phyloP scores from a whole-genome alignment of 2,329 filamentous ascomycete species.

The Septoria petroselini region DNA sequence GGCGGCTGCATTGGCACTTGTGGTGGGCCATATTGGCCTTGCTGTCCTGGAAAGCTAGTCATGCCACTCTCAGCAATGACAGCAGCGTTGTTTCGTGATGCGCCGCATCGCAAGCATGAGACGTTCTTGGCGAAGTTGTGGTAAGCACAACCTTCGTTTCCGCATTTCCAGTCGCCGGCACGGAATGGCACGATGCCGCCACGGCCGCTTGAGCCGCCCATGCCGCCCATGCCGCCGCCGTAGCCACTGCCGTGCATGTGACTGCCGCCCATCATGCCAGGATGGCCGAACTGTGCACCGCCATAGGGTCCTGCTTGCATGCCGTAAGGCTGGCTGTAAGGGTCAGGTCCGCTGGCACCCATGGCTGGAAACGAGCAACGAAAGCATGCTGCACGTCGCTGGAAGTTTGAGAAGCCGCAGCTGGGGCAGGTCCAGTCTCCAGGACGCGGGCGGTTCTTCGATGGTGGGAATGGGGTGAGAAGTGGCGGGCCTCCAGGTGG shows the following conservation, averaged over 20 bases:
- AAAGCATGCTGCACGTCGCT: slow-evolving; percentile 97
- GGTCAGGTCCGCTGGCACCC: slow-evolving; percentile 65
- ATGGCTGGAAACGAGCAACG: slow-evolving; percentile 98
- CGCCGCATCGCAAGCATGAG: slow-evolving; percentile 92
- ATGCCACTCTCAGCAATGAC: slow-evolving; percentile 88
- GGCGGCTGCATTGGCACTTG: slow-evolving; percentile 69
- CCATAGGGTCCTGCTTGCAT: slow-evolving; percentile 42
- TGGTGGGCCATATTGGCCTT: slow-evolving; percentile 63
- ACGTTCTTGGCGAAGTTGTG: slow-evolving; percentile 99
- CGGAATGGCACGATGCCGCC: slow-evolving; percentile 85
- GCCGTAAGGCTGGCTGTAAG: slow-evolving; percentile 47
- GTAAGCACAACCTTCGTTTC: slow-evolving; percentile 93
- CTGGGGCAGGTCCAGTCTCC: slow-evolving; percentile 99
- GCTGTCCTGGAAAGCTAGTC: slow-evolving; percentile 40
- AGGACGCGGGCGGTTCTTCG: slow-evolving; percentile 94
- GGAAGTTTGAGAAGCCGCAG: slow-evolving; percentile 98
- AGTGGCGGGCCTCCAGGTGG: slow-evolving; percentile 52
- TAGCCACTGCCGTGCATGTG: slow-evolving; percentile 60
- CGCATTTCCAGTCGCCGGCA: slow-evolving; percentile 98
- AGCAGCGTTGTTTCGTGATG: slow-evolving; percentile 86
- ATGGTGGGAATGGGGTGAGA: slow-evolving; percentile 93
- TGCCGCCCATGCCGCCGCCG: slow-evolving; percentile 51
- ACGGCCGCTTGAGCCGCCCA: slow-evolving; percentile 57
- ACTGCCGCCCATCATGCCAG: slow-evolving; percentile 71
- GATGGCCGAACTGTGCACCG: slow-evolving; percentile 53